These are phyloP conservation scores for Diaporthe helianthi DNA, from an alignment of 2,329 filamentous ascomycete genomes.

Conservation along the genomic window DNA sequence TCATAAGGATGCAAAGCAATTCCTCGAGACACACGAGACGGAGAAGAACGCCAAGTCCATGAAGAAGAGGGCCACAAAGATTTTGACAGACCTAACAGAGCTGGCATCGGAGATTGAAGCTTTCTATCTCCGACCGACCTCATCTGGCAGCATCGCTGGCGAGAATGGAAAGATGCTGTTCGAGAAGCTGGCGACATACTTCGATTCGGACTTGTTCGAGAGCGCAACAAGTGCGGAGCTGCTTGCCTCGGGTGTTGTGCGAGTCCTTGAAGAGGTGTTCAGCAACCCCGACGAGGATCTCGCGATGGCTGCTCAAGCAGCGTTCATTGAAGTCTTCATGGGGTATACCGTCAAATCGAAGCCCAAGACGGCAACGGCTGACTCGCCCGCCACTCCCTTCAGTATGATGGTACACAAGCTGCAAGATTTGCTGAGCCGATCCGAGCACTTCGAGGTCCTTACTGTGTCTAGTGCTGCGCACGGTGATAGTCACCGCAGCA, in stretches of 20 bases:
- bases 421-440: constrained; percentile 93
- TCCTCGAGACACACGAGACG: constrained; percentile 83
- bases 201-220: constrained; percentile 86
- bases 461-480: constrained; percentile 81
- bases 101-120: constrained; percentile 75
- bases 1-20: constrained; percentile 77
- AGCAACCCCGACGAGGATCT: constrained; percentile 70
- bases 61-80: constrained; percentile 79
- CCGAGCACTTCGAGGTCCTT: constrained; percentile 96
- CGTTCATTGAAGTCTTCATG: constrained; percentile 95
- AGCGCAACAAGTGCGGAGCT: constrained; percentile 96
- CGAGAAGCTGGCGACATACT: constrained; percentile 77
- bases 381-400: constrained; percentile 82
- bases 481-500: constrained; percentile 76
- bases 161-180: constrained; percentile 73
- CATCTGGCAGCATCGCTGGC: constrained; percentile 50
- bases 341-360: constrained; percentile 71
- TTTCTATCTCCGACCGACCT: constrained; percentile 69
- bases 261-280: constrained; percentile 82
- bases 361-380: constrained; percentile 67
- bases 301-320: constrained; percentile 73
- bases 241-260: constrained; percentile 87
- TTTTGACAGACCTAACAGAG: constrained; percentile 74
- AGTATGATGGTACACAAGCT: constrained; percentile 92
- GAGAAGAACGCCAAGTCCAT: constrained; percentile 74